Conservation (phyloP, 257 asterid genomes). For the Solanum stenotomum region DNA sequence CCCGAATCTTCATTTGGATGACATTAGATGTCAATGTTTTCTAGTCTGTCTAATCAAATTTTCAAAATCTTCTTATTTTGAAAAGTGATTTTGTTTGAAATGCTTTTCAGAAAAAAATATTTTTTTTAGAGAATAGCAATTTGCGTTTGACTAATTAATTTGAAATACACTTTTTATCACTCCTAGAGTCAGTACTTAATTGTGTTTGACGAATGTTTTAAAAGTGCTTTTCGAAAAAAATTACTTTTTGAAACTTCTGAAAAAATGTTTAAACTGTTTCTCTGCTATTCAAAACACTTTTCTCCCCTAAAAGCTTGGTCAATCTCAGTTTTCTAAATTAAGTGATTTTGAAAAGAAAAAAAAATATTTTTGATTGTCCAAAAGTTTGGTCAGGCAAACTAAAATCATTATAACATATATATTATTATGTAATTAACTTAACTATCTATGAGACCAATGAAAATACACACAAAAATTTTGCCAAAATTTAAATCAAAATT, state of each 20-base stretch:
- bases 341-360: too few species aligned
- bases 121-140: accelerated
- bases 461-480: too few species aligned
- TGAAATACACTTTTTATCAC: too few species aligned
- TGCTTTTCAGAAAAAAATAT: too few species aligned
- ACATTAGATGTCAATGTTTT: background rate
- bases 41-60: background rate
- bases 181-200: too few species aligned
- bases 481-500: accelerated
- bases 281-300: background rate
- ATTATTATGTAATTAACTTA: too few species aligned
- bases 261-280: background rate
- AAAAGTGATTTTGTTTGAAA: background rate
- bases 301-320: background rate
- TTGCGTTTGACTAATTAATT: too few species aligned
- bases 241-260: background rate
- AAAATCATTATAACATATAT: too few species aligned
- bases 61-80: background rate
- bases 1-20: background rate
- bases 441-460: accelerated
- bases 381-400: background rate
- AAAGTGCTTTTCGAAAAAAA: background rate
- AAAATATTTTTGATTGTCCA: background rate
- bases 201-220: background rate
- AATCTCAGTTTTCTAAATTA: too few species aligned